These are phyloP conservation scores for Pascua sp. DNA, from an alignment of 1,284 basidiomycete genomes.

Conservation along the genomic window DNA sequence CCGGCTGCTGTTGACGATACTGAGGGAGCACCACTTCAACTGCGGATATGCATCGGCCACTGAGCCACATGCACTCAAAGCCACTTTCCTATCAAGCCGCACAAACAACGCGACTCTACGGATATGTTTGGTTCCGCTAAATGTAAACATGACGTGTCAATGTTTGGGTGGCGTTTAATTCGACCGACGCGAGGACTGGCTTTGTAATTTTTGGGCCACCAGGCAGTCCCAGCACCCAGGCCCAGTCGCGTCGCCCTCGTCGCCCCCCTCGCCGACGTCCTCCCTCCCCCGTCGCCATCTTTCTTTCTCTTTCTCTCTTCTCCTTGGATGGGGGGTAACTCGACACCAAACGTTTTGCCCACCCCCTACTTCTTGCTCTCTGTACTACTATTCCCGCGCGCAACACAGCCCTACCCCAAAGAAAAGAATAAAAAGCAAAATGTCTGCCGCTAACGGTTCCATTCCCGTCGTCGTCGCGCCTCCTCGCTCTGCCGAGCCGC, in stretches of 20 bases:
- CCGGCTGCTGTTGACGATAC: too few relatives aligned
- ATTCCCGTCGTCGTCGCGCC: conserved; percentile 9
- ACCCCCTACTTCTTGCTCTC: conserved; percentile 4
- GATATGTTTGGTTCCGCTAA: not conserved
- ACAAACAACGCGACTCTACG: too few relatives aligned
- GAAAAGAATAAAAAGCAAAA: conserved; percentile 5
- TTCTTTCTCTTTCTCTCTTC: conserved; percentile 14
- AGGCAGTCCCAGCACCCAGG: not conserved
- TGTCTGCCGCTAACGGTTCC: conserved; percentile 18
- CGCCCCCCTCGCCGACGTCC: not conserved
- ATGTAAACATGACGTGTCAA: not conserved
- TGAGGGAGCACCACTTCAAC: too few relatives aligned
- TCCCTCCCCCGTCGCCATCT: not conserved
- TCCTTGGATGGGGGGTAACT: conserved; percentile 8
- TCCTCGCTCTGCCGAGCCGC: conserved; percentile 19
- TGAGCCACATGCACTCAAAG: too few relatives aligned
- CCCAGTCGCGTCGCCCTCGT: not conserved
- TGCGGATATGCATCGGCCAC: too few relatives aligned
- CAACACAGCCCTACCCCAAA: not conserved
- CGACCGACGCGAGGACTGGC: not conserved
- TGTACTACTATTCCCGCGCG: not conserved
- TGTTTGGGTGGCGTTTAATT: too few relatives aligned
- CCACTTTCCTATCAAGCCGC: too few relatives aligned
- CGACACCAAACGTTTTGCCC: conserved; percentile 11
- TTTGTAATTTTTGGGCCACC: not conserved